Evolutionary conservation across 352 stramenopile species (phyloP).

Genomic region (Pythium aphanidermatum): DNA sequence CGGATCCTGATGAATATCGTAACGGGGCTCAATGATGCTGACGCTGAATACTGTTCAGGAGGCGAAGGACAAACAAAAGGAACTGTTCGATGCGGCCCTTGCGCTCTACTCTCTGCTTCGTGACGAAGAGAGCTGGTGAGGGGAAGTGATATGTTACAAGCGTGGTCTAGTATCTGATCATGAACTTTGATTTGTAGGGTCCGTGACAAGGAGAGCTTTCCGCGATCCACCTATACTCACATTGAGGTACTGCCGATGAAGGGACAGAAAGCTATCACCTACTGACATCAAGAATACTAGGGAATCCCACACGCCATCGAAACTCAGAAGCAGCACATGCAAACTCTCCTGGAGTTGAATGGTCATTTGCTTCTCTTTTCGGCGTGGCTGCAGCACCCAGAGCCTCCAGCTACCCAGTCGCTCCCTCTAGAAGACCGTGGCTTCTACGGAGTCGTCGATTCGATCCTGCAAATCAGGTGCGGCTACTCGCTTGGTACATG

Average conservation of each 20-base stretch:
- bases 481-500: not conserved
- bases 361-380: conserved; percentile 65
- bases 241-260: conserved; percentile 31
- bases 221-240: conserved; percentile 66
- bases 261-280: no score
- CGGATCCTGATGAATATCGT: not conserved
- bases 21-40: not conserved
- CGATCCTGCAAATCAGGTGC: conserved; percentile 68
- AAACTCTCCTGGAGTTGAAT: conserved; percentile 39
- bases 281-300: conserved; percentile 14
- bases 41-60: conserved; percentile 23
- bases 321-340: conserved; percentile 17
- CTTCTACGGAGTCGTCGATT: conserved; percentile 72
- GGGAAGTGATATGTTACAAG: not conserved
- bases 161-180: not conserved
- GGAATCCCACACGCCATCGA: conserved; percentile 29
- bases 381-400: conserved; percentile 66
- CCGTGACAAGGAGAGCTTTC: conserved; percentile 76
- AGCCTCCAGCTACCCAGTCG: conserved; percentile 61
- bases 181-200: conserved; percentile 26
- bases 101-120: conserved; percentile 59
- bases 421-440: conserved; percentile 55
- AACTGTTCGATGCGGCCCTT: conserved; percentile 38
- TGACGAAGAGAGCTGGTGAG: conserved; percentile 67
- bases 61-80: conserved; percentile 35